Evolutionary conservation across 1,284 basidiomycete genomes (phyloP), one percentile per base, ranked within the genome.

Genomic region (Leucoagaricus sp.): DNA sequence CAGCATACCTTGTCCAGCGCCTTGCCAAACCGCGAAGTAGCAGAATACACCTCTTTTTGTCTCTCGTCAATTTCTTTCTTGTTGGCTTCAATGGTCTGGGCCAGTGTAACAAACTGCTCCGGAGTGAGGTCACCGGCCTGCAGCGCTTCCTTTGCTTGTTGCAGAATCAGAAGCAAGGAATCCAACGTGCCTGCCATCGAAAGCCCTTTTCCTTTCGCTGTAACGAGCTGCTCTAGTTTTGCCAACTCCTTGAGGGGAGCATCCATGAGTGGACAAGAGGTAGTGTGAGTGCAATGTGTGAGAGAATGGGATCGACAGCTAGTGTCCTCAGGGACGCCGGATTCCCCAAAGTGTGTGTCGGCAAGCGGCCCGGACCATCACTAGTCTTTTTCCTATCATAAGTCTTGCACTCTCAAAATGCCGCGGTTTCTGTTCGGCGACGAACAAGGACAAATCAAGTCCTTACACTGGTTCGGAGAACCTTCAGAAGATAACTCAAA

Each of bases 1-100:
- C 9, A 9, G 8, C 73, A 45, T 52, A 93, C 94, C 87, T 96
- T 97, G 69, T 97, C 94, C 64, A 96, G 71, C 0, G 85, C 81
- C 72, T 95, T 96, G 28, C 92, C 92, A 34, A 94, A 79, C 62
- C 84, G 84, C 17, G 85, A 83, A 5, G 96, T 73, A 1, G 87
- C 85, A 23, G 80, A 82, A 66, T 95, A 93, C 52, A 94, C 82
- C 63, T 93, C 93, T 72, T 95, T 96, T 76, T 95, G 86, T 1
- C 87, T 81, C 47, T 94, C 91, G 60, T 94, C 93, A 0, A 94
- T 78, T 56, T 93, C 91, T 70, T 88, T 93, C 84, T 91, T 94
- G 67, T 77, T 84, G 2, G 76, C 70, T 41, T 91, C 88, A 2
- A 92, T 77, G 2, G 77, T 76, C 66, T 82, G 82, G 21, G 81